Evolutionary conservation across 148 eudicot species (phyloP), one percentile per base, ranked within the genome.

Genomic region (Rhododendron vialii): DNA sequence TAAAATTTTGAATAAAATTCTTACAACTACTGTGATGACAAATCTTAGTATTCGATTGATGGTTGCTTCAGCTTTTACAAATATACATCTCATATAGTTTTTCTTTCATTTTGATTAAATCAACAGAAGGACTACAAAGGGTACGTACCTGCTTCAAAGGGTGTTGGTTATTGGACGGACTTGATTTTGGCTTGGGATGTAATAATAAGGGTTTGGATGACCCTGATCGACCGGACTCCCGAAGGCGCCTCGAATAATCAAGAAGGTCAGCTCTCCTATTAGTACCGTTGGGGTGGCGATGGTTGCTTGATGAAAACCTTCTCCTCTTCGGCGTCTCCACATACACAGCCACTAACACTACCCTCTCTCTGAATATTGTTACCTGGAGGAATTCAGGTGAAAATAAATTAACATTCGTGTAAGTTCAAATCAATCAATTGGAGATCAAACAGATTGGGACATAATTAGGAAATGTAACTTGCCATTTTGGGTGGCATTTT

Each of bases 181-280:
- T 26, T 26, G 74, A 67, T 67, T 26, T 1, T 30, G 89, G 80
- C 77, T 82, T 84, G 73, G 83, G 80, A 36, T 82, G 83, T 5
- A 51, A n/a, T 15, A 86, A 50, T 41, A 81, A 65, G 15, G 83
- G 36, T 63, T 83, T 1, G 2, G 86, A 33, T 74, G 83, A 11
- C 33, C 38, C 65, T 48, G 89, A 82, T 55, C n/a, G 38, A 30
- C 90, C 88, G 30, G 86, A 86, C 45, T 87, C 89, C 43, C 89
- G 84, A 22, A 91, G 89, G 18, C 84, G 84, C 41, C 90, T 86
- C 3, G 91, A 85, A 74, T 91, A 89, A 41, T 88, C 84, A 50
- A 91, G 92, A 86, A 91, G 92, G 45, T 89, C 89, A 12, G 91
- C 91, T 85, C 63, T 91, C 53, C 92, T 86, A 45, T 88, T 83